Conservation (phyloP, 306 rosid genomes). For the Castanospermum australe region DNA sequence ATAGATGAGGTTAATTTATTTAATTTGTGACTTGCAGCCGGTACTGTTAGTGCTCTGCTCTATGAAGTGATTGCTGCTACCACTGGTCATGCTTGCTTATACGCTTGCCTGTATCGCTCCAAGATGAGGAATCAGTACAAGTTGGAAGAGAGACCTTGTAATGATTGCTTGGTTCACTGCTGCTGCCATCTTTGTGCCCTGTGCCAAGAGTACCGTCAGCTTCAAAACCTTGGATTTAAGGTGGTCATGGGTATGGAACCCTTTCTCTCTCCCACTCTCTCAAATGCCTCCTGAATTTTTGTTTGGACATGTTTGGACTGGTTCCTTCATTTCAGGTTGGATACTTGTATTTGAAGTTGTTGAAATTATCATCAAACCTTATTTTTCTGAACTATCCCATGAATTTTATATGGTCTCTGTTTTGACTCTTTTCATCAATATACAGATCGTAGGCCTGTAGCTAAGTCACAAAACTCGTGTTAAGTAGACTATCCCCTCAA, state of each 20-base stretch:
- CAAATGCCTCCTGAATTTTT: neutral
- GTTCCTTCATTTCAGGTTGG: neutral
- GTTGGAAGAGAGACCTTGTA: neutral
- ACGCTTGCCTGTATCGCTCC: neutral
- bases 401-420: no score
- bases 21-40: neutral
- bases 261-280: neutral
- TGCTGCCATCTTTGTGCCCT: slow-evolving; percentile 18
- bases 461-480: no score
- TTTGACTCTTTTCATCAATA: no score
- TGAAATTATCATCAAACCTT: neutral
- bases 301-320: neutral
- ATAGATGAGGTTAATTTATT: neutral
- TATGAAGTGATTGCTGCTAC: neutral
- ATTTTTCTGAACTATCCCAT: no score
- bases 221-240: slow-evolving; percentile 9
- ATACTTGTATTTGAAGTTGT: neutral
- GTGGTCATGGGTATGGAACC: neutral
- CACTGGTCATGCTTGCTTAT: neutral
- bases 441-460: no score
- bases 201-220: slow-evolving; percentile 30
- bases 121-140: slow-evolving; percentile 5
- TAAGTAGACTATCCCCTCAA: no score
- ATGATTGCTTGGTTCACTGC: slow-evolving; percentile 19
- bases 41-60: neutral